phyloP scores from a whole-genome alignment of 495 filamentous ascomycete species.

The Echria macrotheca region DNA sequence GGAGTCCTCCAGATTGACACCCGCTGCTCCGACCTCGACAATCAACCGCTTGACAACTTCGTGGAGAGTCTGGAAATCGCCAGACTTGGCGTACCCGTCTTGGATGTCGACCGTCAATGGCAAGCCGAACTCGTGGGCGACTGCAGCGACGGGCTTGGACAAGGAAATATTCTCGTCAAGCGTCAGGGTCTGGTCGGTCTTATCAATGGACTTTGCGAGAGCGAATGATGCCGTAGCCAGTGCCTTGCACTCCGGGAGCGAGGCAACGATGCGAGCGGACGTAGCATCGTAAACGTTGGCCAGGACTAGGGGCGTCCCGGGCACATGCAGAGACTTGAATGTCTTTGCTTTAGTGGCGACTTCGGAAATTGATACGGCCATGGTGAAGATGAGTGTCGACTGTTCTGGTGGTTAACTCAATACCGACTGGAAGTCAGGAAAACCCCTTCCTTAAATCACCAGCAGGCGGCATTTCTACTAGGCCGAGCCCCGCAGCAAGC shows the following conservation, averaged over 20 bases:
- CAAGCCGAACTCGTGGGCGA: conserved; percentile 23
- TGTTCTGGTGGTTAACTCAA: no score
- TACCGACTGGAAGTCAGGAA: no score
- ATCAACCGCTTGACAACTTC: conserved; percentile 29
- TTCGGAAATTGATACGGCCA: background rate
- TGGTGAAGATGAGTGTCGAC: no score
- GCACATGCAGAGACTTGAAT: conserved; percentile 43
- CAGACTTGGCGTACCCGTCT: conserved; percentile 47
- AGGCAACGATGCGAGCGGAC: conserved; percentile 38
- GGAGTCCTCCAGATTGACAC: conserved; percentile 49
- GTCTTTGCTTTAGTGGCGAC: background rate
- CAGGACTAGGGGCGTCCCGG: conserved; percentile 44
- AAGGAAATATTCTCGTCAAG: conserved; percentile 31
- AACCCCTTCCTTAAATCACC: no score
- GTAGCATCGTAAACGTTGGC: conserved; percentile 49
- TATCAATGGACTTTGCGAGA: conserved; percentile 38
- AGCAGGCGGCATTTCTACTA: no score
- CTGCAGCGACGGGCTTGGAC: conserved; percentile 23
- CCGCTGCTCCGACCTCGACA: conserved; percentile 39
- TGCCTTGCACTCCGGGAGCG: conserved; percentile 37
- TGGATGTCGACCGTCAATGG: conserved; percentile 50
- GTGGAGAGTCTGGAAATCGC: conserved; percentile 26
- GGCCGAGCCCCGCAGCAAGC: no score
- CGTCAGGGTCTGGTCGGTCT: conserved; percentile 39
- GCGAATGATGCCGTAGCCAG: conserved; percentile 51